Evolutionary conservation across 108 stramenopile genomes (phyloP).

Genomic region (Nitzschia sp.): DNA sequence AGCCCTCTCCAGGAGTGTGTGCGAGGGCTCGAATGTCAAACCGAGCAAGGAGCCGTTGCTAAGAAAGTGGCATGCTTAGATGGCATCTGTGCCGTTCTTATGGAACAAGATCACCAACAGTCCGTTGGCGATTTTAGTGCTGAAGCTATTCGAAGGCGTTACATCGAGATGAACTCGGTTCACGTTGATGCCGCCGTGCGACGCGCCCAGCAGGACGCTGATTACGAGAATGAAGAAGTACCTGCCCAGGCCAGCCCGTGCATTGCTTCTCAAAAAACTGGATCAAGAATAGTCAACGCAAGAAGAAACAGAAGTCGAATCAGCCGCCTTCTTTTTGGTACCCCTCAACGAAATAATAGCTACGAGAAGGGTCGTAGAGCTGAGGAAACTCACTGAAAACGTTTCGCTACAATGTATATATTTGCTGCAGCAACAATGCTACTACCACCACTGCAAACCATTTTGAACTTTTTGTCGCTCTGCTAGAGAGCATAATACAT

Average conservation of each 20-base stretch:
- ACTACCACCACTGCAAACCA: neutral
- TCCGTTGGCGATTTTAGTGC: neutral
- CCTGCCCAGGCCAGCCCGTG: neutral
- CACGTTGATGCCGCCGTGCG: neutral
- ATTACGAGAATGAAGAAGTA: neutral
- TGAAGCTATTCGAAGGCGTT: constrained; percentile 6
- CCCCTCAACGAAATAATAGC: neutral
- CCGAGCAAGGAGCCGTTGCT: constrained; percentile 4
- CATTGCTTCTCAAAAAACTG: neutral
- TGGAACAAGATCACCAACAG: constrained; percentile 9
- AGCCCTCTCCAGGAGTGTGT: neutral
- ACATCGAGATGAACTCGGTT: neutral
- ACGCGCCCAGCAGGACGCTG: constrained; percentile 2
- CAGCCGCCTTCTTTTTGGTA: neutral
- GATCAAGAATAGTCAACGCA: neutral
- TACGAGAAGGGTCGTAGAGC: neutral
- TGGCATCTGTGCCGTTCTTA: neutral
- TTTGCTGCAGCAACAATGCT: neutral
- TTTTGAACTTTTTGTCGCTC: neutral
- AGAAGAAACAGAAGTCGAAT: neutral
- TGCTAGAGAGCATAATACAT: neutral
- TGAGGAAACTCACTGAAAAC: neutral
- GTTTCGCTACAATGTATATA: neutral
- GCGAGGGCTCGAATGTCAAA: constrained; percentile 10
- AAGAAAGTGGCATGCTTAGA: constrained; percentile 7